Conservation (phyloP, 2,329 filamentous ascomycete species). For the Cordyceps farinosa region DNA sequence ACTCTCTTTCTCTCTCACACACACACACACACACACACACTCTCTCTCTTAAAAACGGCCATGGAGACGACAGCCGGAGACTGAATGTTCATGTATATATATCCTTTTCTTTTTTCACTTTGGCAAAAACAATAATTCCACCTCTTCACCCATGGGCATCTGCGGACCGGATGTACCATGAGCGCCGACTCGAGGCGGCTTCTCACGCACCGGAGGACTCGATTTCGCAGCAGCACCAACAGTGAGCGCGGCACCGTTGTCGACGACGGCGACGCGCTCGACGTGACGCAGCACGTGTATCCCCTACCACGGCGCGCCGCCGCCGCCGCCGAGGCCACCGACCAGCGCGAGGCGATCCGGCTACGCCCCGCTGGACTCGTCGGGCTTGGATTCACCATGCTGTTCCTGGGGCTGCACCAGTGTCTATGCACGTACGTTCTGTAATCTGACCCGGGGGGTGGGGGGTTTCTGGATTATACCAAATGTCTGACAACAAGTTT, state of each 20-base stretch:
- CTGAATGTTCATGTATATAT: not conserved
- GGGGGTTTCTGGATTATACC: too few relatives aligned
- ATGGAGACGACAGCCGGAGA: not conserved
- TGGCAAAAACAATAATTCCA: too few relatives aligned
- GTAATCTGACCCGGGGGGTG: not conserved
- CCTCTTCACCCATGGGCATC: too few relatives aligned
- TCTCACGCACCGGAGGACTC: not conserved
- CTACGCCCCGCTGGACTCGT: not conserved
- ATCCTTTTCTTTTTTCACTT: not conserved
- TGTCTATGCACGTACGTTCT: constrained; percentile 6
- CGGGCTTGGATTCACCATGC: not conserved
- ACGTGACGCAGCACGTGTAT: not conserved
- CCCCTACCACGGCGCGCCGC: not conserved
- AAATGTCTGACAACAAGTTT: not conserved
- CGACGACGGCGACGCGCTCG: not conserved
- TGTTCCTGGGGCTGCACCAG: constrained; percentile 7
- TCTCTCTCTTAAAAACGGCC: not conserved
- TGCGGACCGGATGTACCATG: not conserved
- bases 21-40: too few relatives aligned
- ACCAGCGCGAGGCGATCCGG: not conserved
- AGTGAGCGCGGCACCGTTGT: not conserved
- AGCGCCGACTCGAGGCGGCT: not conserved
- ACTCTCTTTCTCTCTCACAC: too few relatives aligned
- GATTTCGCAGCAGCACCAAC: not conserved
- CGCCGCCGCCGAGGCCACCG: not conserved